Base-by-base conservation (phyloP, 192 early-diverging fungal species). In the Backusella circina region DNA sequence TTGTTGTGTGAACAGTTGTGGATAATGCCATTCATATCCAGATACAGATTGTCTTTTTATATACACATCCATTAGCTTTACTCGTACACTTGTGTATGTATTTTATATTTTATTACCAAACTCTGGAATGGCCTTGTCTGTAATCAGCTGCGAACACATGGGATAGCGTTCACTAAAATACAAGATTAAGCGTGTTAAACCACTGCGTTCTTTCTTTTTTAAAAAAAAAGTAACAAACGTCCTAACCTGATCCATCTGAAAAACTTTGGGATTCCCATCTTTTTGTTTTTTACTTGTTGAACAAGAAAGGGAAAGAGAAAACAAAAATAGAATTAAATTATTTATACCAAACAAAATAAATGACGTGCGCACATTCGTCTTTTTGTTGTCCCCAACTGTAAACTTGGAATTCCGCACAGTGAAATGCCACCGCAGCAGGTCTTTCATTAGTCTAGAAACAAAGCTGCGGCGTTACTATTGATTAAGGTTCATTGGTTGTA, bases 1-100 rank as follows among this genome's bases (percentile, higher is more conserved):
- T 98, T 97, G 23, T 95, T 92, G 79, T 97, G 95, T 31, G 94
- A 94, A 84, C 97, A 99, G 77, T 95, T 93, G 83, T 98, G 98
- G 81, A 99, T 95, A 72, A 99, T 96, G 36, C 98, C 98, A 80
- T 99, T 99, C 97, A 99, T 97, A 77, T 99, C 97, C 86, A 99
- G 86, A 76, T 99, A 99, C 61, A 99, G 87, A 79, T 98, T 98
- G 85, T 98, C 96, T 88, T 66, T 66, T n/a, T 33, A 65, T 31
- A 28, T 0, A 28, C 9, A 12, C 3, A 1, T 10, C 3, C 12
- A 10, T 35, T 38, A 39, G 23, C 16, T 13, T 69, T 13, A n/a
- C n/a, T 15, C 9, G 36, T 69, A 12, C 18, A 21, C 21, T 57
- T 26, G 0, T 47, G 16, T 16, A 35, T 5, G 51, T 37, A 71